Percentiles rank a stretch among this genome's conserved stretches.
phyloP scores from a whole-genome alignment of 306 rosid species.

The Carpinus viminea region DNA sequence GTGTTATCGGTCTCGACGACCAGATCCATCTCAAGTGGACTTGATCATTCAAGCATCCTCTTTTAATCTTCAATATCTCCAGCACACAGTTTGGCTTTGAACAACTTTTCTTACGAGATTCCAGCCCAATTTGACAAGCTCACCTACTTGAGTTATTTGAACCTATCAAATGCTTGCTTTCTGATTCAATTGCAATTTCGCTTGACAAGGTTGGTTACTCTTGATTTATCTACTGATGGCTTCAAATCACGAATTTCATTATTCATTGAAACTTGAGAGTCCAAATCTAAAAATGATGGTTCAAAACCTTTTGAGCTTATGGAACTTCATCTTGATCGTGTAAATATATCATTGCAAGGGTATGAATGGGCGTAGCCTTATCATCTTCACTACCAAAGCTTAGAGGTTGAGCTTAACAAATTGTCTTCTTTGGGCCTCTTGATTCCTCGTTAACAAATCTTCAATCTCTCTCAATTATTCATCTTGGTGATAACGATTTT shows the following conservation, averaged over 20 bases:
- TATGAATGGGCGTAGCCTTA: background rate
- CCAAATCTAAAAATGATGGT: slow-evolving; percentile 21
- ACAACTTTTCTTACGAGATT: slow-evolving; percentile 20
- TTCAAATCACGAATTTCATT: too few relatives aligned
- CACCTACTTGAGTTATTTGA: slow-evolving; percentile 26
- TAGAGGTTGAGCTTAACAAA: background rate
- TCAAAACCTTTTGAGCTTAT: background rate
- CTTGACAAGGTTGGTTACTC: slow-evolving; percentile 44
- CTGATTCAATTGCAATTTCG: slow-evolving; percentile 44
- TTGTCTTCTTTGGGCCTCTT: background rate
- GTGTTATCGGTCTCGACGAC: slow-evolving; percentile 36
- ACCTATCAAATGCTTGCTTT: slow-evolving; percentile 42
- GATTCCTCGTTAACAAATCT: background rate
- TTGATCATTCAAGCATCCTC: slow-evolving; percentile 28
- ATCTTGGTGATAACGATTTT: slow-evolving; percentile 25
- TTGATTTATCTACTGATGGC: slow-evolving; percentile 34
- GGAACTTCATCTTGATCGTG: slow-evolving; percentile 7
- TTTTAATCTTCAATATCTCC: slow-evolving; percentile 36
- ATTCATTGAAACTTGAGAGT: slow-evolving; percentile 28
- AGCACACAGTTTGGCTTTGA: slow-evolving; percentile 30
- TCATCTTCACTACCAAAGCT: background rate
- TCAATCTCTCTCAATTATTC: background rate
- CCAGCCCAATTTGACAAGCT: slow-evolving; percentile 40
- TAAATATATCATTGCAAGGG: slow-evolving; percentile 6
- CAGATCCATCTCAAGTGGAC: slow-evolving; percentile 23